A percentile compares a stretch with the other conserved stretches of the same genome.
phyloP scores from a whole-genome alignment of 2,329 filamentous ascomycete species.

The Alternaria arborescens region DNA sequence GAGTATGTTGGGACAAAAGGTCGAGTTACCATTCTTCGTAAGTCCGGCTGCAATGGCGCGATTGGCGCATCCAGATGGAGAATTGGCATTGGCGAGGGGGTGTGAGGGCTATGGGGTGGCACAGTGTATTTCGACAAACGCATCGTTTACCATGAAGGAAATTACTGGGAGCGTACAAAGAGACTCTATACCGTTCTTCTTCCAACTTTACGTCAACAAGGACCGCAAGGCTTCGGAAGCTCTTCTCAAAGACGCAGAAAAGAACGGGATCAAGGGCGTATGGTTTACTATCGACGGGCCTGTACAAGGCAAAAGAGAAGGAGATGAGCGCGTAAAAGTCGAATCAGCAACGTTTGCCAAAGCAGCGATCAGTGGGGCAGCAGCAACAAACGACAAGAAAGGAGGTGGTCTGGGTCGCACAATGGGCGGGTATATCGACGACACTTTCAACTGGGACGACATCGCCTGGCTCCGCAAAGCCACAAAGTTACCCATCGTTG shows the following conservation, averaged over 20 bases:
- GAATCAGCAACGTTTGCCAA: conserved; percentile 34
- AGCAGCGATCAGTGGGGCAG: conserved; percentile 57
- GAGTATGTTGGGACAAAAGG: conserved; percentile 30
- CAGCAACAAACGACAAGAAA: conserved; percentile 61
- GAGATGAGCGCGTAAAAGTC: conserved; percentile 42
- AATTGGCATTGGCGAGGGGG: conserved; percentile 38
- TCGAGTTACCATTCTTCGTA: conserved; percentile 39
- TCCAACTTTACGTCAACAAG: conserved; percentile 41
- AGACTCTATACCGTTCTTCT: conserved; percentile 27
- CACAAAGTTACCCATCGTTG: conserved; percentile 44
- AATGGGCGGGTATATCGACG: conserved; percentile 63
- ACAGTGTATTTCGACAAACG: conserved; percentile 34
- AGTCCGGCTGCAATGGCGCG: conserved; percentile 41
- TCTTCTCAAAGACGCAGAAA: conserved; percentile 27
- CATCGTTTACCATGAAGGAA: conserved; percentile 33
- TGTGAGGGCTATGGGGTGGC: conserved; percentile 36
- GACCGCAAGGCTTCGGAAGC: conserved; percentile 22
- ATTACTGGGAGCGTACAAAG: conserved; percentile 24
- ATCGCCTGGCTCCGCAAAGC: conserved; percentile 49
- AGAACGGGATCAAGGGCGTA: conserved; percentile 24
- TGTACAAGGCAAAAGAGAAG: conserved; percentile 37
- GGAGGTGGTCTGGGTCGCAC: conserved; percentile 65
- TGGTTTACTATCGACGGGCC: conserved; percentile 38
- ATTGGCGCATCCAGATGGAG: conserved; percentile 42
- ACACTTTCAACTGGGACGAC: conserved; percentile 40